Evolutionary conservation across 495 filamentous ascomycete species (phyloP), one percentile per base, ranked within the genome.

Genomic region (Thermothielavioides terrestris): DNA sequence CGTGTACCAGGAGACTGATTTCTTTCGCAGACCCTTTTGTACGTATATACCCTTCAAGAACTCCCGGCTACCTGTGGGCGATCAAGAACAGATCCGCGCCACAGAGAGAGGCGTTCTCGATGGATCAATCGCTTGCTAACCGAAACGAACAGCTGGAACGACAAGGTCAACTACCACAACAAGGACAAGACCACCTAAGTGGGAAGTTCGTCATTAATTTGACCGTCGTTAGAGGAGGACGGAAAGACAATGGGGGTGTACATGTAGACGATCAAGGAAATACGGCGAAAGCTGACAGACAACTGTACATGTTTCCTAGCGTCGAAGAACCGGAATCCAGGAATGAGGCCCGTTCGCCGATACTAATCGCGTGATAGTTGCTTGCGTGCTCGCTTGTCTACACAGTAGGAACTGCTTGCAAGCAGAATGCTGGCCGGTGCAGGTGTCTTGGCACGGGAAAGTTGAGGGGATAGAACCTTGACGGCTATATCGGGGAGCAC

Each of bases 91-190:
- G n/a, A n/a, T n/a, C n/a, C n/a, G n/a, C n/a, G n/a, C n/a, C n/a
- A n/a, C n/a, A n/a, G n/a, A n/a, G n/a, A n/a, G n/a, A n/a, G n/a
- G n/a, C n/a, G n/a, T n/a, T n/a, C n/a, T n/a, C n/a, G n/a, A n/a
- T n/a, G n/a, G n/a, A n/a, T 12, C 2, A 4, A 26, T 37, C 1
- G 14, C 48, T 10, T 21, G 39, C 23, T 54, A 47, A 41, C 38
- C 27, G 12, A 37, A 20, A 20, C 44, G n/a, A 20, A 47, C 66
- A 92, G 88, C 84, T 98, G 92, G 92, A 98, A 98, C 72, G 69
- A 76, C 53, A 76, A 72, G 25, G 88, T 95, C 75, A 98, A 98
- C 79, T 90, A 94, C 77, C 89, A 96, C 81, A 88, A 94, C 78
- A 83, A 82, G 69, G 86, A 94, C 73, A 84, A 89, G 78, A 63